Conservation (phyloP, 768 basidiomycete genomes). For the Macrolepiota albuminosa region DNA sequence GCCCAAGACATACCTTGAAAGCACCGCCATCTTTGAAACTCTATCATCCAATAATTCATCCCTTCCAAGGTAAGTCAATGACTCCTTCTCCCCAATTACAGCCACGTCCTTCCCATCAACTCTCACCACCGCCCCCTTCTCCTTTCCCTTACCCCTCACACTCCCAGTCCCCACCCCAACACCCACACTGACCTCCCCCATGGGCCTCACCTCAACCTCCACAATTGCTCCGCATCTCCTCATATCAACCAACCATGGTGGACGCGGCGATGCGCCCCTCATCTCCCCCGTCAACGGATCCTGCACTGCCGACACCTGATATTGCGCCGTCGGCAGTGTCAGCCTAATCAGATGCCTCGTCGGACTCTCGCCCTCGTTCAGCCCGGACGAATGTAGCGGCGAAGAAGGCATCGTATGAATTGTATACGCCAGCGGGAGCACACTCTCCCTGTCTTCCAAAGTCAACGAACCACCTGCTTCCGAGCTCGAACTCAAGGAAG, state of each 20-base stretch:
- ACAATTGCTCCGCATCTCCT: slow-evolving; percentile 49
- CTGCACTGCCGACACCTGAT: slow-evolving; percentile 65
- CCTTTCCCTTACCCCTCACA: slow-evolving; percentile 23
- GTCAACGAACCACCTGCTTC: background rate
- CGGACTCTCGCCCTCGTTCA: slow-evolving; percentile 41
- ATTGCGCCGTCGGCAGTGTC: slow-evolving; percentile 78
- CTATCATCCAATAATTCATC: slow-evolving; percentile 76
- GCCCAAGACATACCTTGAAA: slow-evolving; percentile 53
- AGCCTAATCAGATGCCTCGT: slow-evolving; percentile 76
- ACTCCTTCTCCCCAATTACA: slow-evolving; percentile 74
- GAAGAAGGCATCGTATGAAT: slow-evolving; percentile 80
- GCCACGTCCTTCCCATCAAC: slow-evolving; percentile 48
- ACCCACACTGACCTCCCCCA: slow-evolving; percentile 20
- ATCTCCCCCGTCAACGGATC: slow-evolving; percentile 80
- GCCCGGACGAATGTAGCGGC: slow-evolving; percentile 69
- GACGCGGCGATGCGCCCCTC: slow-evolving; percentile 53
- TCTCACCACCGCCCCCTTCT: slow-evolving; percentile 21
- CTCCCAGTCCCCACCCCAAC: slow-evolving; percentile 24
- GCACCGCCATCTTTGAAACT: slow-evolving; percentile 57
- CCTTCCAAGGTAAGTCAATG: slow-evolving; percentile 61
- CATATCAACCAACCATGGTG: slow-evolving; percentile 68
- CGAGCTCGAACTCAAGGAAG: background rate
- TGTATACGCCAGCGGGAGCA: slow-evolving; percentile 51
- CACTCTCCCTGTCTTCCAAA: slow-evolving; percentile 14
- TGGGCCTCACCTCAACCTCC: slow-evolving; percentile 50